Conservation (phyloP, 2,329 filamentous ascomycete genomes). For the Penicillium occitanis region DNA sequence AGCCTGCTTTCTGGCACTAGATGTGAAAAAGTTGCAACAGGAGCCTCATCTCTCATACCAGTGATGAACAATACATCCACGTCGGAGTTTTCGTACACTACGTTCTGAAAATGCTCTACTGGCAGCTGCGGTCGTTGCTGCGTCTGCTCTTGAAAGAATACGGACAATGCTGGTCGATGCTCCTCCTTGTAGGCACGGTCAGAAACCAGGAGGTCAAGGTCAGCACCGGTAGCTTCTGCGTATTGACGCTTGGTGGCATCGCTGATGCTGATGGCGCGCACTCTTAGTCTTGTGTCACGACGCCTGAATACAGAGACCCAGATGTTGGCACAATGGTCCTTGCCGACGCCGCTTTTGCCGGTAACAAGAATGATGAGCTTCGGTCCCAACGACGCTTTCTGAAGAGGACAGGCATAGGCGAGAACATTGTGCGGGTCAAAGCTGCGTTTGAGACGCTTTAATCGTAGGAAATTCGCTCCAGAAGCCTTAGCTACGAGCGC, state of each 20-base stretch:
- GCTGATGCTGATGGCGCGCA: constrained; percentile 57
- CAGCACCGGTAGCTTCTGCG: constrained; percentile 49
- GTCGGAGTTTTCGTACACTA: constrained; percentile 44
- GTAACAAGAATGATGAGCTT: constrained; percentile 60
- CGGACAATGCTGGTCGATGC: constrained; percentile 54
- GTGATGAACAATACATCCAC: constrained; percentile 60
- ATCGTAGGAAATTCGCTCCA: constrained; percentile 53
- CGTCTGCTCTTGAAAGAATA: constrained; percentile 53
- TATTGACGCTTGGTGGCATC: constrained; percentile 60
- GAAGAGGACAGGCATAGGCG: constrained; percentile 57
- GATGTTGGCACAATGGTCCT: constrained; percentile 59
- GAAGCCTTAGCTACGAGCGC: constrained; percentile 56
- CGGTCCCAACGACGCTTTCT: constrained; percentile 33
- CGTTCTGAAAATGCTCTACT: constrained; percentile 53
- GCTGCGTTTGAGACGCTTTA: constrained; percentile 53
- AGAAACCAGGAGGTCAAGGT: constrained; percentile 49
- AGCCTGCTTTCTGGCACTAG: constrained; percentile 55
- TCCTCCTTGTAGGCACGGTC: constrained; percentile 64
- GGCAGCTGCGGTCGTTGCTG: constrained; percentile 47
- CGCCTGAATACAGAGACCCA: constrained; percentile 50
- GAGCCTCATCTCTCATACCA: constrained; percentile 62
- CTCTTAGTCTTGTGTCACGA: constrained; percentile 33
- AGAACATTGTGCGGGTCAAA: constrained; percentile 55
- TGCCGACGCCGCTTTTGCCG: constrained; percentile 53
- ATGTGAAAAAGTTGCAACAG: constrained; percentile 55